A percentile compares a stretch with the other conserved stretches of the same genome.
phyloP scores from a whole-genome alignment of 352 stramenopile species.

The Globisporangium polare region DNA sequence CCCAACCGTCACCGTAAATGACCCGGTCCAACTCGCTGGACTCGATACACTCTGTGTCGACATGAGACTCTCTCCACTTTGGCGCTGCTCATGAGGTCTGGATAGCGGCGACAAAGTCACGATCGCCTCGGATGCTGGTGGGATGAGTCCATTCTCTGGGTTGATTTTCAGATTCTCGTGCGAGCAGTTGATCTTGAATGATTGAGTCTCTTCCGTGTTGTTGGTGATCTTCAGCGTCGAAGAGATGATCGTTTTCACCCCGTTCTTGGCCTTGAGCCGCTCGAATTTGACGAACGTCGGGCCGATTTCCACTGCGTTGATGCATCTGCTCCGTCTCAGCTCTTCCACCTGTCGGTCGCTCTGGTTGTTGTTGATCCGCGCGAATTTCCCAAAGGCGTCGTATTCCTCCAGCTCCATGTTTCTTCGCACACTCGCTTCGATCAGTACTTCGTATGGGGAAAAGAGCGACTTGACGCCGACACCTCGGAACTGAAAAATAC shows the following conservation, averaged over 20 bases:
- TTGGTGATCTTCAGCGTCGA: slow-evolving; percentile 53
- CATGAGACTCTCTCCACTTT: slow-evolving; percentile 9
- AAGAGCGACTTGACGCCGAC: slow-evolving; percentile 62
- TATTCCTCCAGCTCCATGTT: slow-evolving; percentile 26
- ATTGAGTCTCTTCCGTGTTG: slow-evolving; percentile 39
- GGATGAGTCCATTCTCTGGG: slow-evolving; percentile 36
- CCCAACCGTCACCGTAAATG: slow-evolving; percentile 54
- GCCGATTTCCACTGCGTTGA: slow-evolving; percentile 47
- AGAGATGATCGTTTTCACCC: slow-evolving; percentile 18
- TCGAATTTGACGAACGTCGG: slow-evolving; percentile 65
- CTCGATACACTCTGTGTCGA: slow-evolving; percentile 4
- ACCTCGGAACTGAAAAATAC: slow-evolving; percentile 85
- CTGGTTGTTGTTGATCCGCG: neutral
- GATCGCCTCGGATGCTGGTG: slow-evolving; percentile 33
- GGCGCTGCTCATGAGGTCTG: slow-evolving; percentile 32
- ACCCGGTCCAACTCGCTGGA: slow-evolving; percentile 55
- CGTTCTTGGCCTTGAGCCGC: slow-evolving; percentile 21
- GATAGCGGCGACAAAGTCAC: slow-evolving; percentile 57
- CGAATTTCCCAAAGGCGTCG: neutral
- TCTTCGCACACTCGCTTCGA: slow-evolving; percentile 72
- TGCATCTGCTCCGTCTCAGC: slow-evolving; percentile 33
- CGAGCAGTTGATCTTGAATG: slow-evolving; percentile 49
- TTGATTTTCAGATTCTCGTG: slow-evolving; percentile 57
- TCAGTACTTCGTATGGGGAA: slow-evolving; percentile 75
- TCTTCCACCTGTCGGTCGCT: slow-evolving; percentile 33